Conservation (phyloP, 768 basidiomycete genomes). For the Naganishia vaughanmartiniae region DNA sequence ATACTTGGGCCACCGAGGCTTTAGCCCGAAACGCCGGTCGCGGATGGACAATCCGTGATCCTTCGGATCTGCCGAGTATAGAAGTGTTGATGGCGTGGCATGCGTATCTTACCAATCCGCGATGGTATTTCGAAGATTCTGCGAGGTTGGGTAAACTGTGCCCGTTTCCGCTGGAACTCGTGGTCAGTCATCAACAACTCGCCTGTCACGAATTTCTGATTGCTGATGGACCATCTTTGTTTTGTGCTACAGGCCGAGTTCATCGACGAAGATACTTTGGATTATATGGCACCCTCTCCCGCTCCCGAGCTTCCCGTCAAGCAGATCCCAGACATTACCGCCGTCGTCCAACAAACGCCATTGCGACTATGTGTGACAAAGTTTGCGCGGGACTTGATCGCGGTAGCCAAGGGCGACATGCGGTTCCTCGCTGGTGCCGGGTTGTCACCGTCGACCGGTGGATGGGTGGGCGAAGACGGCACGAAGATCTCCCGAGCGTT, state of each 20-base stretch:
- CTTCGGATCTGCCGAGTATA: neutral
- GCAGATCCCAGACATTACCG: neutral
- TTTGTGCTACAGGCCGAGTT: neutral
- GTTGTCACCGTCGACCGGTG: neutral
- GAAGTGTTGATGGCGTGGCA: constrained; percentile 11
- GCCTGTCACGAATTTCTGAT: neutral
- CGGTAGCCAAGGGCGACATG: neutral
- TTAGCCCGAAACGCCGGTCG: neutral
- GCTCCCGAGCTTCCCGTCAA: no score
- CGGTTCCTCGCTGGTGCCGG: constrained; percentile 1
- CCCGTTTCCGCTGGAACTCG: neutral
- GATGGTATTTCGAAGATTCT: constrained; percentile 19
- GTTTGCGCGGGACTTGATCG: neutral
- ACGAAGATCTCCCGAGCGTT: neutral
- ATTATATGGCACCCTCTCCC: neutral
- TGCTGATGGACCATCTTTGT: neutral
- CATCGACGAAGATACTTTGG: constrained; percentile 6
- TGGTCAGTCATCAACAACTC: neutral
- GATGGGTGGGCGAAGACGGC: neutral
- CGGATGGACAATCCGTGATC: neutral
- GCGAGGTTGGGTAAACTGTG: neutral
- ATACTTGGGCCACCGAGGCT: neutral
- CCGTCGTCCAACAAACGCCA: neutral
- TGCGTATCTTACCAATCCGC: neutral
- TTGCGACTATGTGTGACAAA: neutral